Percentiles rank a stretch among this genome's conserved stretches.
phyloP scores from a whole-genome alignment of 2,329 filamentous ascomycete species.

The Lachnum nothofagi region DNA sequence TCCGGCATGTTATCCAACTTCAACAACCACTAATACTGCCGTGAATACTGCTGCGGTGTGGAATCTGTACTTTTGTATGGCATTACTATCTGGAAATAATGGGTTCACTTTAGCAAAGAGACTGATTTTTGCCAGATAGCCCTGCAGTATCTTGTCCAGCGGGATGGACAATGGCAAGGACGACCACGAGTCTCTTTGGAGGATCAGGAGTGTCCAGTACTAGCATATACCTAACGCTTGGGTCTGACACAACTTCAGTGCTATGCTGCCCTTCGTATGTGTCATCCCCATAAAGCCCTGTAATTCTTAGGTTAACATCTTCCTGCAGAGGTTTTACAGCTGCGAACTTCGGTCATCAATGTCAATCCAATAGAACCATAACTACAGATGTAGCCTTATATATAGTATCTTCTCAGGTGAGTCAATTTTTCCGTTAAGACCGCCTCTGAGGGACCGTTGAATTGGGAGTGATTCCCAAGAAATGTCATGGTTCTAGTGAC shows the following conservation, averaged over 20 bases:
- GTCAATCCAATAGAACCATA: neutral
- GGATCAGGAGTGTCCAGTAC: neutral
- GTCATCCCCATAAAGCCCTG: neutral
- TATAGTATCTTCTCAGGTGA: too few relatives aligned
- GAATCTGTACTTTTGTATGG: conserved; percentile 2
- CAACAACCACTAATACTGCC: neutral
- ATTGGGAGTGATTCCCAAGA: too few relatives aligned
- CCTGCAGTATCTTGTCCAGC: neutral
- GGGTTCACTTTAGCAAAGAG: neutral
- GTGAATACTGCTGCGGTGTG: neutral
- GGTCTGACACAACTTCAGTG: neutral
- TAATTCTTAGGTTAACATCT: neutral
- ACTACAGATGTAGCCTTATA: too few relatives aligned
- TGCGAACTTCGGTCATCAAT: neutral
- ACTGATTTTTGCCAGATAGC: conserved; percentile 1
- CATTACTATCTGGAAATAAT: too few relatives aligned
- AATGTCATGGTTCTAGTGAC: too few relatives aligned
- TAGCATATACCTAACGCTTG: neutral
- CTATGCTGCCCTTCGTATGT: conserved; percentile 2
- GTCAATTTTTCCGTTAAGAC: too few relatives aligned
- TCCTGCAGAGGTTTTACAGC: neutral
- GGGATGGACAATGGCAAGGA: neutral
- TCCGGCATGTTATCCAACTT: neutral
- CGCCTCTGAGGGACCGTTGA: too few relatives aligned
- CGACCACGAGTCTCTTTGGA: neutral